A percentile compares a stretch with the other conserved stretches of the same genome.
Evolutionary conservation across 768 basidiomycete genomes (phyloP).

Genomic region (Calocybe indica): DNA sequence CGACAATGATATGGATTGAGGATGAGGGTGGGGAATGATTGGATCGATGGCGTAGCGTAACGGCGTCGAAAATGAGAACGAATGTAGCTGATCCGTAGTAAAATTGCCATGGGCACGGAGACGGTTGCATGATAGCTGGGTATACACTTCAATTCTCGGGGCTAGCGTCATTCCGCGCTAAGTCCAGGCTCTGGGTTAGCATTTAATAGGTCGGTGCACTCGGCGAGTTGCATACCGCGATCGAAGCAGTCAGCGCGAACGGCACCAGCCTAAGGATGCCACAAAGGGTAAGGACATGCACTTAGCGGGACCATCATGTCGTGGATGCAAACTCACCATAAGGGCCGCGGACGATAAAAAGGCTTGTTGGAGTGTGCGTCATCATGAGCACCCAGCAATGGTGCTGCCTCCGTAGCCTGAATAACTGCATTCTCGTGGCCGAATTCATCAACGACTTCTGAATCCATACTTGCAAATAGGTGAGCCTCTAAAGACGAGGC

Average conservation of each 20-base stretch:
- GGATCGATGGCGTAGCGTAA: slow-evolving; percentile 19
- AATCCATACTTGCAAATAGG: slow-evolving; percentile 8
- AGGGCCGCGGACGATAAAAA: slow-evolving; percentile 44
- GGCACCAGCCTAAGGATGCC: slow-evolving; percentile 60
- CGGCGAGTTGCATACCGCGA: slow-evolving; percentile 45
- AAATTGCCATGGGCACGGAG: slow-evolving; percentile 29
- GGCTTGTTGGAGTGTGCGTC: slow-evolving; percentile 31
- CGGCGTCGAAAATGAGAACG: slow-evolving; percentile 26
- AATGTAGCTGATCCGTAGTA: too few species aligned
- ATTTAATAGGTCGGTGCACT: not conserved
- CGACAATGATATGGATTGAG: too few species aligned
- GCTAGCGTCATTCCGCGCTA: slow-evolving; percentile 84
- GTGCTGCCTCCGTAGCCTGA: slow-evolving; percentile 14
- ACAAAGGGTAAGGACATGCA: not conserved
- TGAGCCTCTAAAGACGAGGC: not conserved
- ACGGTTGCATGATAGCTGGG: slow-evolving; percentile 66
- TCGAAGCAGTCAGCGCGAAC: slow-evolving; percentile 59
- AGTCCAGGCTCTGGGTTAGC: slow-evolving; percentile 8
- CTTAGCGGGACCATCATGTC: not conserved
- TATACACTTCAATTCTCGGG: slow-evolving; percentile 75
- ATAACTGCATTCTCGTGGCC: slow-evolving; percentile 7
- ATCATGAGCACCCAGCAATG: slow-evolving; percentile 10
- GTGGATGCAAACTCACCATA: slow-evolving; percentile 32
- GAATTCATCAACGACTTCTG: slow-evolving; percentile 11
- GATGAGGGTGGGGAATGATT: slow-evolving; percentile 4